phyloP scores from a whole-genome alignment of 345 rosid genomes.

The Eucalyptus polybractea region DNA sequence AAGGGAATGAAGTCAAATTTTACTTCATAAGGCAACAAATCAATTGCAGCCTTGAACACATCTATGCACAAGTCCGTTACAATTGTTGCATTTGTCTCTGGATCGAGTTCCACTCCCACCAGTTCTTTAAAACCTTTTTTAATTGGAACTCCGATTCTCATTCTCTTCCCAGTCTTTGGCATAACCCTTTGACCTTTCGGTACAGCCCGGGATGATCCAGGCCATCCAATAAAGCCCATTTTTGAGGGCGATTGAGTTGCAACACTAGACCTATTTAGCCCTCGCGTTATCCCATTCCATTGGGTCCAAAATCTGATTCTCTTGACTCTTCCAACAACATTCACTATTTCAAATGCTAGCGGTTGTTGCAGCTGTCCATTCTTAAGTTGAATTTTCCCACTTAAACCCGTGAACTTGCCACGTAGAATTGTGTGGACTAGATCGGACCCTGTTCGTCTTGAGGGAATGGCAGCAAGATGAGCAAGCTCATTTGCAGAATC shows the following conservation, averaged over 20 bases:
- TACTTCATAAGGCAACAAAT: neutral
- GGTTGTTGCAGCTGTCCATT: conserved; percentile 11
- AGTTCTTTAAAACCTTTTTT: neutral
- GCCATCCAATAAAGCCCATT: neutral
- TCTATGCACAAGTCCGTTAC: neutral
- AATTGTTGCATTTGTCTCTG: rapidly evolving
- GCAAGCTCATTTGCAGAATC: neutral
- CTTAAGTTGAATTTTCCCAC: conserved; percentile 17
- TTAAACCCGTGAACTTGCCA: conserved; percentile 6
- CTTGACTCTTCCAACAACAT: conserved; percentile 1
- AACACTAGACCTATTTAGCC: neutral
- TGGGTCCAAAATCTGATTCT: conserved; percentile 24
- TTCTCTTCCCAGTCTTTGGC: neutral
- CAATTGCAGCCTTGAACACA: neutral
- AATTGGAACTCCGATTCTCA: neutral
- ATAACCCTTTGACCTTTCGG: neutral
- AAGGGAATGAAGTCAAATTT: neutral
- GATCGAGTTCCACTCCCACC: neutral
- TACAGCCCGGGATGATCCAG: neutral
- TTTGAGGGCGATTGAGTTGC: neutral
- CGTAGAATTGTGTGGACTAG: neutral
- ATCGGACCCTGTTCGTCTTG: conserved; percentile 4
- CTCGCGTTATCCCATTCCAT: neutral
- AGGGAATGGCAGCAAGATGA: neutral
- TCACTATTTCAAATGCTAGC: conserved; percentile 9